These are phyloP conservation scores for Protomyces gravidus DNA, from an alignment of 1,139 yeast species.

Conservation along the genomic window DNA sequence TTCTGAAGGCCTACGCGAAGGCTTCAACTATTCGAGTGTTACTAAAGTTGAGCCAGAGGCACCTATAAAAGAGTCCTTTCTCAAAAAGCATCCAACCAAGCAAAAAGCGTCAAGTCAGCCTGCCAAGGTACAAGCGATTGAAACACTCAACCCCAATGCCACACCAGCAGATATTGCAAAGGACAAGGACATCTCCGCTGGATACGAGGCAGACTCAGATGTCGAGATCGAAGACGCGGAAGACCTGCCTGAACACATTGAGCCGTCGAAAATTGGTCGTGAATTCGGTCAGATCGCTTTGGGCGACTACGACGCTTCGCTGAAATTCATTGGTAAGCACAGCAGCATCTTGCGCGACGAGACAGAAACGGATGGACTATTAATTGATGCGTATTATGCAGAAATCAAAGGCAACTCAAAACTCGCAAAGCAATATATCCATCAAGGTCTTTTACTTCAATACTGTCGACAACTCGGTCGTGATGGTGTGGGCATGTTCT, in stretches of 20 bases:
- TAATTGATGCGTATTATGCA: conserved; percentile 87
- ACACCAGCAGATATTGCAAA: conserved; percentile 31
- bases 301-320: conserved; percentile 49
- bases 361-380: conserved; percentile 83
- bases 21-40: conserved; percentile 79
- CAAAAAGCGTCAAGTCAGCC: too few relatives aligned
- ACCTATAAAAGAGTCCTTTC: conserved; percentile 31
- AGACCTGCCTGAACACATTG: conserved; percentile 44
- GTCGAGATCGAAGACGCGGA: conserved; percentile 28
- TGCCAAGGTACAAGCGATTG: conserved; percentile 36
- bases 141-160: conserved; percentile 42
- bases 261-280: conserved; percentile 59
- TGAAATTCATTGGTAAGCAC: conserved; percentile 54
- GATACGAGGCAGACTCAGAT: conserved; percentile 22
- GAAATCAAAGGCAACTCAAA: conserved; percentile 60
- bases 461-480: conserved; percentile 61
- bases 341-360: conserved; percentile 63
- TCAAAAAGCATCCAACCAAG: conserved; percentile 21
- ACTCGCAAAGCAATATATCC: conserved; percentile 60
- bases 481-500: conserved; percentile 64
- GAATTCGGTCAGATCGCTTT: conserved; percentile 58
- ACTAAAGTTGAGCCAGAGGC: conserved; percentile 47
- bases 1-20: conserved; percentile 89
- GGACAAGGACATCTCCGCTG: conserved; percentile 30
- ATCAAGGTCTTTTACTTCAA: conserved; percentile 75